Evolutionary conservation across 768 basidiomycete species (phyloP).

Genomic region (Cubamyces sp.): DNA sequence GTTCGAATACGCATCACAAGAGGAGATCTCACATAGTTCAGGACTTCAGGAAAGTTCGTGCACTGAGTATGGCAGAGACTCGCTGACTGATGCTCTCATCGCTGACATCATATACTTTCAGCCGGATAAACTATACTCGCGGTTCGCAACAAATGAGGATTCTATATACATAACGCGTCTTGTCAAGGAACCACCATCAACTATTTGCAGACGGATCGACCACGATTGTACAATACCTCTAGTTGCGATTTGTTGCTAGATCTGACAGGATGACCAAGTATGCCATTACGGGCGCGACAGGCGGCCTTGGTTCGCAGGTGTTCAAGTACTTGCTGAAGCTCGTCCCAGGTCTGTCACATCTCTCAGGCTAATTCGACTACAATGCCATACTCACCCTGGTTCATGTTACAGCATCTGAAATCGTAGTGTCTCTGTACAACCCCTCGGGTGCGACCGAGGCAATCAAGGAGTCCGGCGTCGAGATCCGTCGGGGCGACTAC

Average conservation of each 20-base stretch:
- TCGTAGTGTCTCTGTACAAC: slow-evolving; percentile 40
- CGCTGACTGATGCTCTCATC: not conserved
- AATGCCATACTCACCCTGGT: not conserved
- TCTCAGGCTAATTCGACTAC: not conserved
- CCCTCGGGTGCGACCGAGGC: slow-evolving; percentile 33
- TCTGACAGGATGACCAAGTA: slow-evolving; percentile 31
- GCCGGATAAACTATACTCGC: no score
- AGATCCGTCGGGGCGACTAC: slow-evolving; percentile 39
- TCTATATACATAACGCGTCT: no score
- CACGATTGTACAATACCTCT: no score
- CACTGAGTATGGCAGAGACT: not conserved
- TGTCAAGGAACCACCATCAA: no score
- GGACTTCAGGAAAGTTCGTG: not conserved
- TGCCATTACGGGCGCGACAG: slow-evolving; percentile 43
- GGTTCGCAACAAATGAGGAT: no score
- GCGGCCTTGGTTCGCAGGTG: slow-evolving; percentile 41
- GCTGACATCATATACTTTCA: no score
- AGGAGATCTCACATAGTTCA: no score
- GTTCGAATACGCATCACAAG: no score
- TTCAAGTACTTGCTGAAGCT: slow-evolving; percentile 37
- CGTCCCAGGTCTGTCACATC: slow-evolving; percentile 28
- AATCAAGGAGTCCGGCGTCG: slow-evolving; percentile 29
- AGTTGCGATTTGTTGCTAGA: no score
- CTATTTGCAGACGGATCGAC: no score
- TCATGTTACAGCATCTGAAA: slow-evolving; percentile 26